Conservation (phyloP, 2,329 filamentous ascomycete species). For the Aspergillus sp. region DNA sequence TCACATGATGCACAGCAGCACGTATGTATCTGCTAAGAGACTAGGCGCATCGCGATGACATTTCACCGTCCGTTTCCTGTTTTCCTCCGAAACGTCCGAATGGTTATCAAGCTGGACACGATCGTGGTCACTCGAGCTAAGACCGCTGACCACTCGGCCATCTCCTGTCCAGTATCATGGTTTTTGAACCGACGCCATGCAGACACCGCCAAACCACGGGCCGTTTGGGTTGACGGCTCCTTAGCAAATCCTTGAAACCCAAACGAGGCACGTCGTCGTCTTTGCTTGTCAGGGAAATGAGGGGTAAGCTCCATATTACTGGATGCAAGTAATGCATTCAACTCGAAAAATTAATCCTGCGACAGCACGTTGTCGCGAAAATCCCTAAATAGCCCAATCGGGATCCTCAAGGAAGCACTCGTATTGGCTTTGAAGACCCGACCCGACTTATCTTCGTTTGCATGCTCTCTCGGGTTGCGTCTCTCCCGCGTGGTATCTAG, state of each 20-base stretch:
- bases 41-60: constrained; percentile 17
- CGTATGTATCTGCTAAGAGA: constrained; percentile 11
- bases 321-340: constrained; percentile 3
- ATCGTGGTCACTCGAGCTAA: constrained; percentile 19
- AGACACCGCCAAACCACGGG: constrained; percentile 23
- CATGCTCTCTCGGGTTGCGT: constrained; percentile 15
- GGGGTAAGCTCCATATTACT: constrained; percentile 4
- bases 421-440: constrained; percentile 4
- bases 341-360: neutral
- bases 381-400: neutral
- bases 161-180: neutral
- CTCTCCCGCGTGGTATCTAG: constrained; percentile 12
- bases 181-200: constrained; percentile 7
- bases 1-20: constrained; percentile 25
- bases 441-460: neutral
- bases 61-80: constrained; percentile 11
- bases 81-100: constrained; percentile 37
- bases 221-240: neutral
- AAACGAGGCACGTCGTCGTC: neutral
- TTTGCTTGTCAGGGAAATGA: neutral
- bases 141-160: neutral
- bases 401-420: neutral
- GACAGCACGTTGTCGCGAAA: neutral
- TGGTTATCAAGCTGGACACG: constrained; percentile 35
- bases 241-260: neutral